A percentile compares a stretch with the other conserved stretches of the same genome.
Evolutionary conservation across 2,329 filamentous ascomycete genomes (phyloP).

Genomic region (Nakataea oryzae): DNA sequence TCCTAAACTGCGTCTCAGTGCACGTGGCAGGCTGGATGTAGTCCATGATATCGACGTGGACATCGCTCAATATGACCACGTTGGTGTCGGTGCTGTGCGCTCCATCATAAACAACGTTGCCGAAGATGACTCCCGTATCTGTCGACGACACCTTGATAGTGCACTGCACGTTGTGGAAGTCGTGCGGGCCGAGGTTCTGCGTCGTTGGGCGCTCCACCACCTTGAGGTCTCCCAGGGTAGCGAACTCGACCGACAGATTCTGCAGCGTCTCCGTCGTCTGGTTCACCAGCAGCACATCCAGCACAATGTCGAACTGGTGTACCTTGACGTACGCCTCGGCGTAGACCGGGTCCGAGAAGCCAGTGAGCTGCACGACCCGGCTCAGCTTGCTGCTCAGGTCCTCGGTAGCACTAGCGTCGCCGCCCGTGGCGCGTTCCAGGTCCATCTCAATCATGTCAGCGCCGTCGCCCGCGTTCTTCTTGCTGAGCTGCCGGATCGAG

Average conservation of each 20-base stretch:
- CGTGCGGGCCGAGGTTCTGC: constrained; percentile 88
- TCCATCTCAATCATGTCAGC: constrained; percentile 81
- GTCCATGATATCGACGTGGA: constrained; percentile 99
- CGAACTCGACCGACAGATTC: constrained; percentile 95
- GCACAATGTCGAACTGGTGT: constrained; percentile 95
- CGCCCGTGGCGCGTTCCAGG: constrained; percentile 87
- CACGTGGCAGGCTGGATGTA: constrained; percentile 97
- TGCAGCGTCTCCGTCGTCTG: constrained; percentile 94
- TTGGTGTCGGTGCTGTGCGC: constrained; percentile 86
- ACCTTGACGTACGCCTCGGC: constrained; percentile 99
- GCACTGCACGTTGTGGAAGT: constrained; percentile 96
- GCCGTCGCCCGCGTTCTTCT: constrained; percentile 77
- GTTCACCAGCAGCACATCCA: constrained; percentile 94
- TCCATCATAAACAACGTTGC: constrained; percentile 96
- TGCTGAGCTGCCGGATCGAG: constrained; percentile 81
- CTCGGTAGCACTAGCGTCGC: constrained; percentile 66
- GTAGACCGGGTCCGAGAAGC: constrained; percentile 96
- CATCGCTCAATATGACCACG: constrained; percentile 94
- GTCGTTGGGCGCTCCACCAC: constrained; percentile 94
- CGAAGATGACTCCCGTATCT: constrained; percentile 96
- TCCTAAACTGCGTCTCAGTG: constrained; percentile 95
- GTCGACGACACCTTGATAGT: constrained; percentile 98
- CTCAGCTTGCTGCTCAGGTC: constrained; percentile 90
- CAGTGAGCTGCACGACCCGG: constrained; percentile 91
- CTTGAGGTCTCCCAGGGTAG: constrained; percentile 95